phyloP scores from a whole-genome alignment of 176 grass and related monocot species.

The Calamus simplicifolius region DNA sequence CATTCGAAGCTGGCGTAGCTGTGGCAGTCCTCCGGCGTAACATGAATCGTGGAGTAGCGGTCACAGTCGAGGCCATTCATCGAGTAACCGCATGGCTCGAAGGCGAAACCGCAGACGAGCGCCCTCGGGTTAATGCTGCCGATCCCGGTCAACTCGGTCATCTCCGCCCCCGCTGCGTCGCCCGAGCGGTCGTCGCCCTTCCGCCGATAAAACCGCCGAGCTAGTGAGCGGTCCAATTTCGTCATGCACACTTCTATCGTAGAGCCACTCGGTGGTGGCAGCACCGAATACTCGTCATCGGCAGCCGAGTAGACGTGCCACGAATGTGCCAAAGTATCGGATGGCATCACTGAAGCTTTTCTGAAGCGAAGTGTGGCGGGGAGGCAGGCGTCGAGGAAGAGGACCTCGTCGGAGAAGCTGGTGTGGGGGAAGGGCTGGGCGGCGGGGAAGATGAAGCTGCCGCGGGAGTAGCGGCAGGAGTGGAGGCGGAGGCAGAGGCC shows the following conservation, averaged over 20 bases:
- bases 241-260: slow-evolving; percentile 41
- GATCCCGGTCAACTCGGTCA: slow-evolving; percentile 24
- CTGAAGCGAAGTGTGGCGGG: slow-evolving; percentile 8
- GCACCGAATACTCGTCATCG: neutral
- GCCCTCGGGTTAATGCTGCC: slow-evolving; percentile 12
- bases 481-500: slow-evolving; percentile 22
- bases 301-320: slow-evolving; percentile 34
- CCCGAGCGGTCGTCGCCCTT: slow-evolving; percentile 16
- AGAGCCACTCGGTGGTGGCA: neutral
- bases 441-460: slow-evolving; percentile 31
- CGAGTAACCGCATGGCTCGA: slow-evolving; percentile 40
- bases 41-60: slow-evolving; percentile 43
- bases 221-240: slow-evolving; percentile 23
- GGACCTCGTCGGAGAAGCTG: slow-evolving; percentile 33
- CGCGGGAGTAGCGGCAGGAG: slow-evolving; percentile 28
- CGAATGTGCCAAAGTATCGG: neutral
- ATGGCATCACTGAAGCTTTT: slow-evolving; percentile 6
- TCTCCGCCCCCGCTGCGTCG: slow-evolving; percentile 22
- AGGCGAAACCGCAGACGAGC: slow-evolving; percentile 30
- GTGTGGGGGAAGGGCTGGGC: slow-evolving; percentile 33
- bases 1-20: slow-evolving; percentile 48
- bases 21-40: slow-evolving; percentile 42
- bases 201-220: slow-evolving; percentile 6
- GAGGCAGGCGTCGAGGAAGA: slow-evolving; percentile 22
- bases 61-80: slow-evolving; percentile 33